Conservation (phyloP, 139 green algal genomes). For the Closterium sp. region DNA sequence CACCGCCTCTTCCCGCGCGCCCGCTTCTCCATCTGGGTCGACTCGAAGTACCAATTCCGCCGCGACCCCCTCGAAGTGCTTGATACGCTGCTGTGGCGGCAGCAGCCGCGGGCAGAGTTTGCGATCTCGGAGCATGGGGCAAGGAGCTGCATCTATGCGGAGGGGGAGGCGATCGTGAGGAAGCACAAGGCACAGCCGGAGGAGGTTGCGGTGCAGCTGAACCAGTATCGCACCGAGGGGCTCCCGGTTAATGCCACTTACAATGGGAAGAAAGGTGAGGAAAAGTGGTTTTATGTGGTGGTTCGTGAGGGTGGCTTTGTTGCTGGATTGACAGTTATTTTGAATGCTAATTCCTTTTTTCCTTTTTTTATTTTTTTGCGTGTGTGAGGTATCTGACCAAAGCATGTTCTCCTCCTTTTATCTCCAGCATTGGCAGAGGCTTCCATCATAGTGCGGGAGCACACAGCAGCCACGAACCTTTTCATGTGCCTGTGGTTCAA, state of each 20-base stretch:
- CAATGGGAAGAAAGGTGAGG: conserved; percentile 21
- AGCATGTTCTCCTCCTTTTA: not conserved
- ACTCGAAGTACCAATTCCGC: conserved; percentile 41
- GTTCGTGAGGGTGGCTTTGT: not conserved
- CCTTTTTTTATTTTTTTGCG: no score
- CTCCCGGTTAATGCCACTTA: conserved; percentile 34
- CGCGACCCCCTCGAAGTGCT: conserved; percentile 32
- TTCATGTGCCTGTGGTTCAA: conserved; percentile 56
- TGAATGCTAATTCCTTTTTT: not conserved
- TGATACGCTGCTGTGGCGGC: conserved; percentile 27
- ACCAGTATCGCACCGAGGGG: conserved; percentile 38
- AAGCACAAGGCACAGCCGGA: conserved; percentile 40
- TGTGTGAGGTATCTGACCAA: not conserved
- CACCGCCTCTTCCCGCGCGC: conserved; percentile 30
- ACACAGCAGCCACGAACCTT: conserved; percentile 46
- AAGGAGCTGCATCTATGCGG: conserved; percentile 31
- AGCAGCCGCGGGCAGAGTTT: not conserved
- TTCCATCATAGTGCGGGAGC: conserved; percentile 42
- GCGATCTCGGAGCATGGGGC: conserved; percentile 38
- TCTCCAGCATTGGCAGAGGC: conserved; percentile 38
- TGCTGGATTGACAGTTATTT: not conserved
- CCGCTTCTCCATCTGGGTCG: conserved; percentile 43
- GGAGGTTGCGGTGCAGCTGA: conserved; percentile 30
- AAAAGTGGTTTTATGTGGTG: not conserved
- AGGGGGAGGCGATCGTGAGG: conserved; percentile 40